Evolutionary conservation across 306 rosid species (phyloP).

Genomic region (Macrotyloma uniflorum): DNA sequence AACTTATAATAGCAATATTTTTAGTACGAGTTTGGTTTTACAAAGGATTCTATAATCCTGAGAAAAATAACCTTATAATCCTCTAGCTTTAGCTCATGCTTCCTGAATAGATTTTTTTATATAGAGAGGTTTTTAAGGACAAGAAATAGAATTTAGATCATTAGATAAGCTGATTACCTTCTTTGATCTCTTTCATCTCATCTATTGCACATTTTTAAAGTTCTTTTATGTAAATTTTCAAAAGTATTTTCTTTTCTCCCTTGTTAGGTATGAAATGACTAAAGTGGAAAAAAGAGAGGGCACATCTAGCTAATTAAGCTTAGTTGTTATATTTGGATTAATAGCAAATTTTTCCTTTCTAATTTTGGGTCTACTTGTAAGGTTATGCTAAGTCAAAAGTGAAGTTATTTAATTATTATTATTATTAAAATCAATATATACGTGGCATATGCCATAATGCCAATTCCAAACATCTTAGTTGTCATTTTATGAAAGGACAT

Average conservation of each 20-base stretch:
- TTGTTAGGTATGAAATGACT: conserved; percentile 38
- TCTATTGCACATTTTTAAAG: neutral
- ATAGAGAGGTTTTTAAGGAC: neutral
- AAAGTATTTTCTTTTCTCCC: conserved; percentile 1
- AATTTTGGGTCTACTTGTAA: neutral
- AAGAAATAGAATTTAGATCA: neutral
- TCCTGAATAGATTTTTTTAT: neutral
- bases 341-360: neutral
- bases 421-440: neutral
- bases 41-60: neutral
- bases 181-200: neutral
- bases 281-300: conserved; percentile 18
- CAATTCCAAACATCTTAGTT: neutral
- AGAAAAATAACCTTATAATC: too few relatives aligned
- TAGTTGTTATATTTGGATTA: neutral
- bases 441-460: neutral
- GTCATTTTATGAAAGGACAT: conserved; percentile 23
- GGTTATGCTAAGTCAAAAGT: neutral
- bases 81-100: too few relatives aligned
- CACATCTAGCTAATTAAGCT: neutral
- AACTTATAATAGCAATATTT: neutral
- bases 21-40: neutral
- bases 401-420: neutral
- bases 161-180: neutral
- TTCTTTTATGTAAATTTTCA: conserved; percentile 4